Conservation (phyloP, 345 rosid species). For the Garcia nutans region DNA sequence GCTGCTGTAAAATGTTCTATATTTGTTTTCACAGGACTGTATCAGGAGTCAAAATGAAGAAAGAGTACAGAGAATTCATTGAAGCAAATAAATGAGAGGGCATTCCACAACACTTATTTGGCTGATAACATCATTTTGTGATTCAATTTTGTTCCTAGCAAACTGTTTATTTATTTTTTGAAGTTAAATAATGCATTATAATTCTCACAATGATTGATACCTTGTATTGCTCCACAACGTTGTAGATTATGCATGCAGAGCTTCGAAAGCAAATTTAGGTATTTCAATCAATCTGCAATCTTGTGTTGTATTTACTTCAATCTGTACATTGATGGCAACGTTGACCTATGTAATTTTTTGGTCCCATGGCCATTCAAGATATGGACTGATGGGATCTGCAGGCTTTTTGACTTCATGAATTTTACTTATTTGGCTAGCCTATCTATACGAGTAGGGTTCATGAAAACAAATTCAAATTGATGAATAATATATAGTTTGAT, state of each 20-base stretch:
- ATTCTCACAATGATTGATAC: slow-evolving; percentile 12
- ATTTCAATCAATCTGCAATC: slow-evolving; percentile 5
- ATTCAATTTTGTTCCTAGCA: slow-evolving; percentile 43
- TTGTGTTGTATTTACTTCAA: slow-evolving; percentile 3
- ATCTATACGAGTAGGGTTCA: too few relatives aligned
- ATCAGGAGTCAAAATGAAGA: slow-evolving; percentile 95
- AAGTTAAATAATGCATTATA: slow-evolving; percentile 26
- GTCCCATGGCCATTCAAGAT: background rate
- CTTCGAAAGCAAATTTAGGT: slow-evolving; percentile 12
- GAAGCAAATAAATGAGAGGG: slow-evolving; percentile 74
- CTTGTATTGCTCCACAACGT: slow-evolving; percentile 16
- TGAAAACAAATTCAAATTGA: too few relatives aligned
- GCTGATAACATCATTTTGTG: slow-evolving; percentile 20
- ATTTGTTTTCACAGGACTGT: slow-evolving; percentile 50
- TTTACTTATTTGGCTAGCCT: background rate
- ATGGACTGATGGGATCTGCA: background rate
- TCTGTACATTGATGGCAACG: background rate
- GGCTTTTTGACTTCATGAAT: background rate
- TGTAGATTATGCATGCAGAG: slow-evolving; percentile 29
- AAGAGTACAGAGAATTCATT: slow-evolving; percentile 85
- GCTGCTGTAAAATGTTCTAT: background rate
- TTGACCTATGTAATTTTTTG: background rate
- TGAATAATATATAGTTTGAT: too few relatives aligned
- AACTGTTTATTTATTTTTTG: slow-evolving; percentile 8
- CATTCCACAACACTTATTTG: slow-evolving; percentile 6